Base-by-base conservation (phyloP, 208 protist genomes). In the Naegleria lovaniensis region DNA sequence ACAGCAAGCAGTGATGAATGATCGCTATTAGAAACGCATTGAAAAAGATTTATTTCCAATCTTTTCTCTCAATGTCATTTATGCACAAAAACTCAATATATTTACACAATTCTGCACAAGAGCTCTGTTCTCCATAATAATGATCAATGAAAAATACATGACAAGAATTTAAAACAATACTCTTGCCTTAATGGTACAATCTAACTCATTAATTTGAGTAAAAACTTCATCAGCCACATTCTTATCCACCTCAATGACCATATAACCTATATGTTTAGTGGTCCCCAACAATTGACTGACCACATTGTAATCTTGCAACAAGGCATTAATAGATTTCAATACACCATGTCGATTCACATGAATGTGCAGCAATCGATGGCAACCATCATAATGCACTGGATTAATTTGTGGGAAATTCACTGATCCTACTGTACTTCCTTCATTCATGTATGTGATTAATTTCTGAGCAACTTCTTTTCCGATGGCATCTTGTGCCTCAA, bases 341-440 rank as follows among this genome's bases (percentile, higher is more conserved):
- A 97, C 95, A 92, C 97, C 97, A 91, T 97, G 97, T 38, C 95
- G 88, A 90, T 99, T 99, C 6, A 92, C 55, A 91, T 99, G 97
- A 33, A 97, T 93, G 88, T 97, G 98, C 15, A 97, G 95, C 76
- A 99, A 96, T 79, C 97, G 95, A 83, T 96, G 94, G 36, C 91
- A 87, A 15, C 92, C 87, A 11, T 94, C 92, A 55, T 38, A 58
- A 0, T 58, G 9, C 4, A 39, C 29, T 38, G 84, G 19, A 41
- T 33, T 84, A 0, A 98, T 89, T 67, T 96, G 90, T 11, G 97
- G 97, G 92, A 99, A 98, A 90, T 99, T 99, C 13, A 98, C 96
- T 0, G 96, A 94, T 36, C 96, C 95, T 7, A 92, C 90, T 0
- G 97, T 98, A 43, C 89, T 90, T 59, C 97, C 97, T 19, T 52